Conservation (phyloP, 2,329 filamentous ascomycete species). For the Ceratocystis papillata region DNA sequence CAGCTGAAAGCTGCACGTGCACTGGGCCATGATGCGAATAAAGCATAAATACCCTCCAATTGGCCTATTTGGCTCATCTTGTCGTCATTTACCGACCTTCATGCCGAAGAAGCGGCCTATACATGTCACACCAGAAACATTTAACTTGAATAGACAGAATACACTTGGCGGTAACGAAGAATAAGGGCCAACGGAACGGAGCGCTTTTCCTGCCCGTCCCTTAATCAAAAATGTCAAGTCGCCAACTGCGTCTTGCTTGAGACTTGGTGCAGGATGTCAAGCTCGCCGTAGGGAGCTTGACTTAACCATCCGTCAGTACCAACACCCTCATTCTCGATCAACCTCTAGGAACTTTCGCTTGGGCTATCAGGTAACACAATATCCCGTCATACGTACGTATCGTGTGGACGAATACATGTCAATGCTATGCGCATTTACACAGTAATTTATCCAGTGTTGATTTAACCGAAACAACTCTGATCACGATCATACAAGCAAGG, state of each 20-base stretch:
- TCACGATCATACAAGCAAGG: too few relatives aligned
- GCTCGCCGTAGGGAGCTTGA: neutral
- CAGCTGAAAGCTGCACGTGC: constrained; percentile 10
- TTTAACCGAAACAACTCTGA: too few relatives aligned
- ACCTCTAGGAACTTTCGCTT: neutral
- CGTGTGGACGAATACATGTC: neutral
- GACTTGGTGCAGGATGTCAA: neutral
- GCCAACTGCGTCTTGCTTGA: neutral
- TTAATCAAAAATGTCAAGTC: neutral
- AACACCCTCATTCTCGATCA: neutral
- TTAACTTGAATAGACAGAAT: neutral
- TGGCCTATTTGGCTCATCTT: neutral
- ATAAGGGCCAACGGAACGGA: neutral
- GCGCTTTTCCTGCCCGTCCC: neutral
- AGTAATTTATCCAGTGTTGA: too few relatives aligned
- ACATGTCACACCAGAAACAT: neutral
- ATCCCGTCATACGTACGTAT: neutral
- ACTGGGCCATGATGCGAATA: neutral
- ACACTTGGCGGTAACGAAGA: neutral
- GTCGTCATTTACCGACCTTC: neutral
- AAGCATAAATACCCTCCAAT: constrained; percentile 2
- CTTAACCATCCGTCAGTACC: neutral
- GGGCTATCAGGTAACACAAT: neutral
- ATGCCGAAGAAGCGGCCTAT: neutral
- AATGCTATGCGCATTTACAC: neutral